phyloP scores from a whole-genome alignment of 345 rosid genomes.

The Nasturtium officinale region DNA sequence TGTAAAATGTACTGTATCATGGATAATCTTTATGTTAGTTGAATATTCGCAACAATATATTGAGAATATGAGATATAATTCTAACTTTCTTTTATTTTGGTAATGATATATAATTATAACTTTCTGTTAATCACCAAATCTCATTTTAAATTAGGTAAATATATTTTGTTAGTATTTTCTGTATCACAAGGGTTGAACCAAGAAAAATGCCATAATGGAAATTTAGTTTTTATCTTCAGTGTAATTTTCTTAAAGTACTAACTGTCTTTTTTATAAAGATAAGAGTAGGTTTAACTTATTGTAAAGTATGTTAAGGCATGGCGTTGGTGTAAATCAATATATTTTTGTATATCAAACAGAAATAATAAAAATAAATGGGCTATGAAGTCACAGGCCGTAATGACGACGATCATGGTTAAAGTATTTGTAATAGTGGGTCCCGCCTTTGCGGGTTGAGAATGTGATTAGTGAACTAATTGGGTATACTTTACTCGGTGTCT shows the following conservation, averaged over 20 bases:
- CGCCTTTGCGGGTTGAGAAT: conserved; percentile 36
- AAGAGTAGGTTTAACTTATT: conserved; percentile 21
- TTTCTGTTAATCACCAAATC: background rate
- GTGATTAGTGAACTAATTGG: conserved; percentile 44
- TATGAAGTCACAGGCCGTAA: conserved; percentile 40
- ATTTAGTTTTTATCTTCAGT: background rate
- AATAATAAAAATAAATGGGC: background rate
- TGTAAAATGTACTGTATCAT: background rate
- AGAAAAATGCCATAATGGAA: background rate
- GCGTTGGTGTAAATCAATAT: conserved; percentile 28
- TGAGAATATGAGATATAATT: background rate
- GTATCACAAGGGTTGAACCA: conserved; percentile 5
- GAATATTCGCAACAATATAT: background rate
- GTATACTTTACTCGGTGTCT: conserved; percentile 34
- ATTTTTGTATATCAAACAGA: background rate
- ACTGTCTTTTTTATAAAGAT: conserved; percentile 15
- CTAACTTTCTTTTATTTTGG: too few relatives aligned
- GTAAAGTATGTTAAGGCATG: conserved; percentile 31
- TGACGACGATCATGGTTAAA: conserved; percentile 45
- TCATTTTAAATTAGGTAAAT: conserved; percentile 7
- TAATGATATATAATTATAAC: background rate
- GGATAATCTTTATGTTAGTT: background rate
- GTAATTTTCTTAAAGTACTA: background rate
- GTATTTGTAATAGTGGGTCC: conserved; percentile 42
- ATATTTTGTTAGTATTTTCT: background rate